Evolutionary conservation across 2,329 filamentous ascomycete genomes (phyloP).

Genomic region (Apiospora pterosperma): DNA sequence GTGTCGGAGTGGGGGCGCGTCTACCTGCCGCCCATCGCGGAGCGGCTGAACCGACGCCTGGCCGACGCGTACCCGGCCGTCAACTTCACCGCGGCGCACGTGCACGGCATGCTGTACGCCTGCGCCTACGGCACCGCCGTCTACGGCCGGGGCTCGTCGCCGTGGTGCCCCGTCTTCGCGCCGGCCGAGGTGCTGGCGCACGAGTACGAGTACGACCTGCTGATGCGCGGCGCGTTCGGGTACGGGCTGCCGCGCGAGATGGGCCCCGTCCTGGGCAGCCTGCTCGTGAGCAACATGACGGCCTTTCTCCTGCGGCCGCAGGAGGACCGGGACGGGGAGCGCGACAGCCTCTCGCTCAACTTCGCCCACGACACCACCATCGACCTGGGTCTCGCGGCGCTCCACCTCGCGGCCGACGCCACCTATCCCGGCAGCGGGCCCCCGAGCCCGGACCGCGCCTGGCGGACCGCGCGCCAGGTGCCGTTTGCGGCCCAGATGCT

Average conservation of each 20-base stretch:
- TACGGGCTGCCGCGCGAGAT: slow-evolving; percentile 19
- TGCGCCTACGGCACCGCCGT: slow-evolving; percentile 20
- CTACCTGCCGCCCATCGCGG: slow-evolving; percentile 18
- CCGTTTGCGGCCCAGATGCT: slow-evolving; percentile 20
- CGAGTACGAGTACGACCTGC: slow-evolving; percentile 21
- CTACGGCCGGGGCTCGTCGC: slow-evolving; percentile 14
- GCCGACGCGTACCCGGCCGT: slow-evolving; percentile 12
- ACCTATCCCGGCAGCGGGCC: slow-evolving; percentile 15
- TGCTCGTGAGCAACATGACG: slow-evolving; percentile 18
- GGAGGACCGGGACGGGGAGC: not conserved
- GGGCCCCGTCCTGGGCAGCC: slow-evolving; percentile 16
- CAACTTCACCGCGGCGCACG: slow-evolving; percentile 14
- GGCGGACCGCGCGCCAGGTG: slow-evolving; percentile 16
- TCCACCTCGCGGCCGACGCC: slow-evolving; percentile 15
- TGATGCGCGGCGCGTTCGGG: slow-evolving; percentile 19
- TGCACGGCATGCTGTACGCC: slow-evolving; percentile 19
- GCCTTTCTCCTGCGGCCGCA: slow-evolving; percentile 11
- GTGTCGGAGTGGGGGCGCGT: slow-evolving; percentile 12
- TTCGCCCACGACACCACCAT: slow-evolving; percentile 23
- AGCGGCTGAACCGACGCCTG: slow-evolving; percentile 15
- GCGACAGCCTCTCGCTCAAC: slow-evolving; percentile 15
- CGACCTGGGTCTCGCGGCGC: slow-evolving; percentile 15
- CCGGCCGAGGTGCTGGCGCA: slow-evolving; percentile 15
- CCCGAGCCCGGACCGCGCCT: slow-evolving; percentile 13
- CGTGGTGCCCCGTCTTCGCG: slow-evolving; percentile 18